phyloP scores from a whole-genome alignment of 345 rosid species.

The Heritiera littoralis region DNA sequence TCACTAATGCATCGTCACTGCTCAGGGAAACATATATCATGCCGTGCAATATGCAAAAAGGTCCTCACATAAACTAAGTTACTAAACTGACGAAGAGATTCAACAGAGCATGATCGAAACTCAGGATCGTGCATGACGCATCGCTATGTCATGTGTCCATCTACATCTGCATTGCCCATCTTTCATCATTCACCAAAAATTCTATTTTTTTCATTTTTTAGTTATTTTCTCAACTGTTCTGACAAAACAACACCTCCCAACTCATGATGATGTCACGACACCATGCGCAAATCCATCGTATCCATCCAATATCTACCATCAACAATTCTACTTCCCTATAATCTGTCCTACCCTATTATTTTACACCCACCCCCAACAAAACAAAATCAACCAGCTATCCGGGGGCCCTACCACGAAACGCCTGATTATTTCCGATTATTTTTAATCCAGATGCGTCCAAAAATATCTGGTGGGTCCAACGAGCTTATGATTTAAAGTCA shows the following conservation, averaged over 20 bases:
- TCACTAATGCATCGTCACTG: no score
- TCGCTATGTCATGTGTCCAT: background rate
- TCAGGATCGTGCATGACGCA: background rate
- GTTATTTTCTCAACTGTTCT: no score
- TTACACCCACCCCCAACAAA: background rate
- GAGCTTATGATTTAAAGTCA: background rate
- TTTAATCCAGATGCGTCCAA: constrained; percentile 2
- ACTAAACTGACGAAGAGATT: background rate
- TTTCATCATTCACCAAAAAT: no score
- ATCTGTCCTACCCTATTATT: constrained; percentile 2
- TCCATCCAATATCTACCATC: background rate
- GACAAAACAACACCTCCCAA: background rate
- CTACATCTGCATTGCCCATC: no score
- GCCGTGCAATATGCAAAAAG: background rate
- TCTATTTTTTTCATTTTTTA: no score
- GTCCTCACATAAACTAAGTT: background rate
- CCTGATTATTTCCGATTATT: background rate
- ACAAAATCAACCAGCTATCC: background rate
- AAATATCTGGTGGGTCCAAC: background rate
- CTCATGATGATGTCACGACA: background rate
- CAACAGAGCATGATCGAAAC: background rate
- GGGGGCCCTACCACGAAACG: constrained; percentile 10
- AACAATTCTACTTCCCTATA: background rate
- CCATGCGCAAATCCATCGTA: background rate
- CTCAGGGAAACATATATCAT: background rate